phyloP scores from a whole-genome alignment of 257 asterid species.

The Nemophila menziesii region DNA sequence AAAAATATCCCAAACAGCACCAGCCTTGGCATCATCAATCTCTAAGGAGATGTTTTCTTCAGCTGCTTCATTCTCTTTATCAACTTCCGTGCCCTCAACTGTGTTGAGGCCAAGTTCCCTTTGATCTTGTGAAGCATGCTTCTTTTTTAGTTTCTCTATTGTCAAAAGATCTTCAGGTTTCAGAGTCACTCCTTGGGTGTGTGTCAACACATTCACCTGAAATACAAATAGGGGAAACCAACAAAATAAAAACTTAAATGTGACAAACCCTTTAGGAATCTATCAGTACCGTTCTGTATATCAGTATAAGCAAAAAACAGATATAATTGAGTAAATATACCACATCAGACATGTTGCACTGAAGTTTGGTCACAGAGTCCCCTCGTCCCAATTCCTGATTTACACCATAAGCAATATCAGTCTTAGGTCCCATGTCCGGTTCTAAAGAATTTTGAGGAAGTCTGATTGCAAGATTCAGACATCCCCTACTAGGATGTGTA shows the following conservation, averaged over 20 bases:
- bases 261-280: too few species aligned
- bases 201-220: conserved; percentile 84
- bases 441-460: conserved; percentile 37
- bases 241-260: background rate
- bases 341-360: conserved; percentile 91
- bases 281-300: too few species aligned
- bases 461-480: conserved; percentile 57
- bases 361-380: conserved; percentile 89
- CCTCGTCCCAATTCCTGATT: conserved; percentile 76
- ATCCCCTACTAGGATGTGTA: conserved; percentile 55
- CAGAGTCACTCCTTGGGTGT: conserved; percentile 29
- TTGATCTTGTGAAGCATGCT: conserved; percentile 49
- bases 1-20: conserved; percentile 94
- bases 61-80: background rate
- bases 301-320: background rate
- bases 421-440: conserved; percentile 95
- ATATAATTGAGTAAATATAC: conserved; percentile 34
- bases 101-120: conserved; percentile 25
- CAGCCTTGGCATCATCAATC: conserved; percentile 29
- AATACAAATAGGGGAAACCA: conserved; percentile 1
- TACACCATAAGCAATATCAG: conserved; percentile 84
- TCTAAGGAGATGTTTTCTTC: conserved; percentile 9
- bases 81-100: conserved; percentile 3
- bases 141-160: conserved; percentile 28
- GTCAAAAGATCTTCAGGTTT: conserved; percentile 11